Base-by-base conservation (phyloP, 495 filamentous ascomycete genomes). In the Daldinia loculata region DNA sequence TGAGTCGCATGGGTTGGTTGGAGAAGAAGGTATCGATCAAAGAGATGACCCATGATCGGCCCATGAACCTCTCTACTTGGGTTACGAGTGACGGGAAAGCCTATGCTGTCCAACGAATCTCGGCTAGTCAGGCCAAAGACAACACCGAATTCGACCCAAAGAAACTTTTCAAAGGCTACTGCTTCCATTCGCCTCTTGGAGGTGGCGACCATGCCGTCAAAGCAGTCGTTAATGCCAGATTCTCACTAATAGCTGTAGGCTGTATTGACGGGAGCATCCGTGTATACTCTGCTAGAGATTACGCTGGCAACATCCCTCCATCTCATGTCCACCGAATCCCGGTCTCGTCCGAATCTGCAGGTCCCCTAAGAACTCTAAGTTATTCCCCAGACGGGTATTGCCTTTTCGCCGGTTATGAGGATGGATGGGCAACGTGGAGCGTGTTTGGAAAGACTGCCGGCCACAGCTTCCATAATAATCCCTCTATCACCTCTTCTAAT, bases 351-450 rank as follows among this genome's bases (percentile, higher is more conserved):
- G 70, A 81, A 24, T 85, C 88, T 3, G 88, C 91, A 6, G 96
- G 96, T 2, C 72, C 75, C 19, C 77, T 97, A 50, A 92, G 86
- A 3, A 92, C 90, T 26, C 82, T 99, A 66, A 88, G 77, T 69
- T 99, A 97, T 83, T 97, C 96, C 9, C 93, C 95, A 0, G 96
- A 99, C 76, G 96, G 96, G 39, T 98, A 98, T 76, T 97, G 94
- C 75, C 85, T 98, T 4, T 97, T 99, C 79, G 93, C 91, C 43
- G 96, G 95, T 24, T 98, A 93, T 75, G 91, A 96, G 67, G 89
- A 88, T 66, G 96, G 96, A 12, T 99, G 96, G 96, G 91, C 90
- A 14, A 94, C 89, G 36, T 98, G 94, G 94, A 98, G 95, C 77
- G 96, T 98, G 6, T 99, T 94, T 79, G 96, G 96, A 19, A 98